Evolutionary conservation across 2,329 filamentous ascomycete species (phyloP).

Genomic region (Madurella mycetomatis): DNA sequence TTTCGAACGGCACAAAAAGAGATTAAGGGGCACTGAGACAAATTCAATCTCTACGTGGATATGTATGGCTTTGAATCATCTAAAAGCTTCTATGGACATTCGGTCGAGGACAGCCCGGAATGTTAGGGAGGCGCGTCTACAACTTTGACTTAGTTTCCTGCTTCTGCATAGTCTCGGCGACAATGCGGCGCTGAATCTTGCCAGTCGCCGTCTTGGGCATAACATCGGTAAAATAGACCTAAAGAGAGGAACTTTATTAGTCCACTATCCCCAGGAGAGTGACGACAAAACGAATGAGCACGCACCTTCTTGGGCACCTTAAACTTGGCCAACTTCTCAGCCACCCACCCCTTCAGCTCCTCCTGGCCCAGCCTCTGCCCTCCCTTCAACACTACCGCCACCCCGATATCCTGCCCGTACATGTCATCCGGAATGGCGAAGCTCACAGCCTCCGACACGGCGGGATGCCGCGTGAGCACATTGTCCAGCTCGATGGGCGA

Average conservation of each 20-base stretch:
- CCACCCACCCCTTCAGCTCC: conserved; percentile 65
- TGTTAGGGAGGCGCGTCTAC: conserved; percentile 31
- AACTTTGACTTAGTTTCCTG: conserved; percentile 56
- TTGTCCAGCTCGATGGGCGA: conserved; percentile 86
- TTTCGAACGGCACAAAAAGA: not conserved
- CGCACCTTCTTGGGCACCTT: conserved; percentile 78
- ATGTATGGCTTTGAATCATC: too few species aligned
- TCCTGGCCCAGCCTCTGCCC: conserved; percentile 52
- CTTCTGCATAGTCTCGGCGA: conserved; percentile 81
- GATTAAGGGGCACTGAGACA: not conserved
- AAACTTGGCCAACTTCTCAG: conserved; percentile 70
- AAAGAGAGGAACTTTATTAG: not conserved
- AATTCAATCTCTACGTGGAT: not conserved
- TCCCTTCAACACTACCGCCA: conserved; percentile 69
- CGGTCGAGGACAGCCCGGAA: not conserved
- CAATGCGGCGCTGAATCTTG: conserved; percentile 80
- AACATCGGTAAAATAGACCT: conserved; percentile 70
- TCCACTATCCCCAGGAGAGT: conserved; percentile 34
- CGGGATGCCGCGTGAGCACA: conserved; percentile 66
- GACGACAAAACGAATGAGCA: conserved; percentile 6
- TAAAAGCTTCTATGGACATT: not conserved
- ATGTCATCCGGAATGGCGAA: conserved; percentile 79
- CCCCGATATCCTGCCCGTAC: conserved; percentile 77
- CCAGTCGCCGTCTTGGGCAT: conserved; percentile 94
- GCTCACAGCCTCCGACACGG: conserved; percentile 72